Percentiles rank a stretch among this genome's conserved stretches.
Evolutionary conservation across 129 eudicot species (phyloP).

Genomic region (Arctium lappa): DNA sequence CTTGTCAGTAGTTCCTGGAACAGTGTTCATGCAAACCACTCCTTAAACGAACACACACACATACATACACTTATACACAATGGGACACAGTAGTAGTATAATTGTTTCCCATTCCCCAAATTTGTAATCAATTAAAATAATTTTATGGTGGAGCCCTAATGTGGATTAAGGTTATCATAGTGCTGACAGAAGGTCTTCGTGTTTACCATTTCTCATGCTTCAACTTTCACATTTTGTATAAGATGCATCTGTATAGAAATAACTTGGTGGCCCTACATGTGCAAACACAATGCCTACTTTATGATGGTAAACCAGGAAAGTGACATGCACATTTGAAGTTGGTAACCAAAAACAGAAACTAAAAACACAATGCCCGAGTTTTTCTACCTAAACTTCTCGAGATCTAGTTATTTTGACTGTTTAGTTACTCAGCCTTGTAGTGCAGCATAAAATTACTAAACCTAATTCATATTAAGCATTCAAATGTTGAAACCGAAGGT

Average conservation of each 20-base stretch:
- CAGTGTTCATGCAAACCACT: neutral
- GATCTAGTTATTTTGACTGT: neutral
- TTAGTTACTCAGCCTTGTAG: neutral
- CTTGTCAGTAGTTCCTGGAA: neutral
- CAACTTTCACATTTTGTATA: neutral
- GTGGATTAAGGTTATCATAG: neutral
- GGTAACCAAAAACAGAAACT: neutral
- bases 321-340: neutral
- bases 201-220: neutral
- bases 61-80: neutral
- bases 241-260: neutral
- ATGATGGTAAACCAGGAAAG: neutral
- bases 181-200: neutral
- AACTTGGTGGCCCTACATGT: neutral
- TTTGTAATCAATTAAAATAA: neutral
- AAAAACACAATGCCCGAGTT: neutral
- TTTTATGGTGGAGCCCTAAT: neutral
- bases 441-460: neutral
- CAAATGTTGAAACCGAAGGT: neutral
- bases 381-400: neutral
- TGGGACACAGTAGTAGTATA: neutral
- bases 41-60: neutral
- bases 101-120: neutral
- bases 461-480: neutral
- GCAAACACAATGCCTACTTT: neutral